Conservation (phyloP, 1,139 yeast species). For the Yamadazyma taylorii region DNA sequence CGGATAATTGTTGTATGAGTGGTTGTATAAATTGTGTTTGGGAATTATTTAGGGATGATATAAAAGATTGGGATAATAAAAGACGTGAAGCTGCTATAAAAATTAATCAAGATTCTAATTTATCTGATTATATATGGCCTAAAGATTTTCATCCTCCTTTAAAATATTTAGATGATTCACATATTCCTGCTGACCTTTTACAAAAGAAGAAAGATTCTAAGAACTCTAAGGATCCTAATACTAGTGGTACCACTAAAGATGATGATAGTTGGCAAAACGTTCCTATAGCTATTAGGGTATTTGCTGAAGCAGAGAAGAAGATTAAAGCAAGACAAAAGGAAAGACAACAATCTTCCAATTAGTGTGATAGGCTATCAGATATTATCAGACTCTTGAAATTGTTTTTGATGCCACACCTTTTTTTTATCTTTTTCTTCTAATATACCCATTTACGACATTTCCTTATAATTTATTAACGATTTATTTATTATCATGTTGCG, state of each 20-base stretch:
- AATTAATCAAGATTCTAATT: conserved; percentile 28
- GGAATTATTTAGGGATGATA: conserved; percentile 87
- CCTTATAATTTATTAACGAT: too few species aligned
- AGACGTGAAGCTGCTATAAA: conserved; percentile 62
- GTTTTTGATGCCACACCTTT: neutral
- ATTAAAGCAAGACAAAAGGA: conserved; percentile 42
- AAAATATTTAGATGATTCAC: conserved; percentile 28
- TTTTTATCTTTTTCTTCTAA: too few species aligned
- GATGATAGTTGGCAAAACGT: conserved; percentile 62
- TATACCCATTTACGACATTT: too few species aligned
- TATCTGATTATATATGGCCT: conserved; percentile 71
- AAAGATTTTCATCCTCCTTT: conserved; percentile 72
- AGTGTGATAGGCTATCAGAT: too few species aligned
- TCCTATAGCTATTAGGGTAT: conserved; percentile 75
- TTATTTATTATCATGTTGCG: conserved; percentile 2
- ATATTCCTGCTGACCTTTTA: conserved; percentile 29
- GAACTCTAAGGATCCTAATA: conserved; percentile 13
- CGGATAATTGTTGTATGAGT: conserved; percentile 96
- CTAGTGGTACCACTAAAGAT: conserved; percentile 17
- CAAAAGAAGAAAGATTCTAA: conserved; percentile 16
- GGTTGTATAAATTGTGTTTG: conserved; percentile 97
- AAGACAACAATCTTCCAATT: neutral
- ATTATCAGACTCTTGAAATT: too few species aligned
- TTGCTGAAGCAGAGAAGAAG: conserved; percentile 78
- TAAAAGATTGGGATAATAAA: conserved; percentile 72